phyloP scores from a whole-genome alignment of 1,284 basidiomycete species.

The Cryptococcus sp. region DNA sequence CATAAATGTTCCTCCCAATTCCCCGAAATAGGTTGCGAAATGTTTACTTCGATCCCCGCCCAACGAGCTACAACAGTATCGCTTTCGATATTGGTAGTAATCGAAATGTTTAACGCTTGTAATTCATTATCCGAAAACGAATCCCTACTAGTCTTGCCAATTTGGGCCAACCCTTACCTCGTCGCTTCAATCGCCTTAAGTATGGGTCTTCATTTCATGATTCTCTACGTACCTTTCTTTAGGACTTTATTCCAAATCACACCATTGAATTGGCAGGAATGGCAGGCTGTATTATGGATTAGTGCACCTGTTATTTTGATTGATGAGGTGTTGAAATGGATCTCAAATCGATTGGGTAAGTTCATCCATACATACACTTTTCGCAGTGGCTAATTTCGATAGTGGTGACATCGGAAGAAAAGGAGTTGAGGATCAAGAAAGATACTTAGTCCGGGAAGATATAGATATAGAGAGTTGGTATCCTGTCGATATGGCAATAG shows the following conservation, averaged over 20 bases:
- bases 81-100: conserved; percentile 63
- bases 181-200: conserved; percentile 80
- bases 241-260: conserved; percentile 87
- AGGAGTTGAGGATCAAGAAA: no score
- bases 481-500: no score
- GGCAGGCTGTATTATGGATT: conserved; percentile 88
- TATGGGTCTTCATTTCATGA: conserved; percentile 88
- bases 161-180: conserved; percentile 92
- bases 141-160: conserved; percentile 75
- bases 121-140: conserved; percentile 99
- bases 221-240: conserved; percentile 93
- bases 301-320: conserved; percentile 84
- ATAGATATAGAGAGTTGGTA: no score
- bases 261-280: conserved; percentile 85
- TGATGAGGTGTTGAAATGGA: conserved; percentile 85
- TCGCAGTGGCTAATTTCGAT: no score
- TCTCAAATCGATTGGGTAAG: conserved; percentile 57
- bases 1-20: conserved; percentile 79
- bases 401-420: no score
- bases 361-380: not conserved
- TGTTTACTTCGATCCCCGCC: conserved; percentile 83
- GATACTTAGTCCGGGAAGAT: no score
- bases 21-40: conserved; percentile 84
- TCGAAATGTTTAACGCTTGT: conserved; percentile 99
- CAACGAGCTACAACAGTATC: conserved; percentile 92